These are phyloP conservation scores for Cutaneotrichosporon sp. DNA, from an alignment of 1,284 basidiomycete species.

Conservation along the genomic window DNA sequence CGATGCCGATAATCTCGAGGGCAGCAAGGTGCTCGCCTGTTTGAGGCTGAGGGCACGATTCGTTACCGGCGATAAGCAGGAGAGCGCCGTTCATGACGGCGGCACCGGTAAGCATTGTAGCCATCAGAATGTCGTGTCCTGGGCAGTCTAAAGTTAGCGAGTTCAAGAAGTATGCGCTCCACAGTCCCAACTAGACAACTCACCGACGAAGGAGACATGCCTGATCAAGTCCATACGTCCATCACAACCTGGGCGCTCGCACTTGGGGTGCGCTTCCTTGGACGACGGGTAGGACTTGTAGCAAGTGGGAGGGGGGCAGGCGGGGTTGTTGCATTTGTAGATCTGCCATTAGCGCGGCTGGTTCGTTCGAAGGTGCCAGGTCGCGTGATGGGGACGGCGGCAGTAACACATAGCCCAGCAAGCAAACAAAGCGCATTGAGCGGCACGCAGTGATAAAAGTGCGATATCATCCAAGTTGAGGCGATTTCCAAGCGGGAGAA, in stretches of 20 bases:
- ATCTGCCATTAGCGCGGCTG: conserved; percentile 57
- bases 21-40: conserved; percentile 98
- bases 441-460: background rate
- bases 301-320: conserved; percentile 87
- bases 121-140: conserved; percentile 92
- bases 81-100: conserved; percentile 99
- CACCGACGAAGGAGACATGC: conserved; percentile 95
- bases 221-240: conserved; percentile 81
- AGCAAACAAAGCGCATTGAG: background rate
- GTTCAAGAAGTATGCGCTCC: no score
- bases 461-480: no score
- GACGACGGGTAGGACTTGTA: conserved; percentile 89
- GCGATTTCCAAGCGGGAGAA: no score
- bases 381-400: no score
- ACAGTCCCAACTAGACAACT: no score
- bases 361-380: no score
- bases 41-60: conserved; percentile 97
- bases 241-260: conserved; percentile 87
- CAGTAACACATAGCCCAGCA: no score
- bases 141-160: no score
- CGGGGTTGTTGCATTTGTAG: conserved; percentile 92
- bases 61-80: conserved; percentile 91
- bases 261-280: conserved; percentile 89
- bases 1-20: conserved; percentile 94
- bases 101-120: conserved; percentile 99